A percentile compares a stretch with the other conserved stretches of the same genome.
phyloP scores from a whole-genome alignment of 1,284 basidiomycete species.

The Cryptococcus deneoformans region DNA sequence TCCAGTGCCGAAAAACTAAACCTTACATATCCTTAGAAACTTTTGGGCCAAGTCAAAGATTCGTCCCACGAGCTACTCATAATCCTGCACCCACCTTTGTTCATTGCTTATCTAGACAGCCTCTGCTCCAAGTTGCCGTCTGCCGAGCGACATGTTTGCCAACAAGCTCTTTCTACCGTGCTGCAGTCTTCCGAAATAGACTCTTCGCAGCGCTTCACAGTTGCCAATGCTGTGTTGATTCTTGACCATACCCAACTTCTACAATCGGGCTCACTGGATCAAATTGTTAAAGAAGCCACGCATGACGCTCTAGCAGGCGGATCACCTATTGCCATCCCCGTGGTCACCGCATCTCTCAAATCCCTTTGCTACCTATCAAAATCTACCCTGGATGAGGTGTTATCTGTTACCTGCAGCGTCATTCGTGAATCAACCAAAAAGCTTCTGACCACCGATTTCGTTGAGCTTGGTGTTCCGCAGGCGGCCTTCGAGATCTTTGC shows the following conservation, averaged over 20 bases:
- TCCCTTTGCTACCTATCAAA: slow-evolving; percentile 18
- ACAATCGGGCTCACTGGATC: slow-evolving; percentile 22
- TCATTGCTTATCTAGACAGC: slow-evolving; percentile 15
- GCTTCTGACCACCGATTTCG: slow-evolving; percentile 35
- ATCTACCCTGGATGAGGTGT: slow-evolving; percentile 26
- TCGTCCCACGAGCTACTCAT: slow-evolving; percentile 4
- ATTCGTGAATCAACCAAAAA: slow-evolving; percentile 54
- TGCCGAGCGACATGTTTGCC: slow-evolving; percentile 3
- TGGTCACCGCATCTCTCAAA: slow-evolving; percentile 10
- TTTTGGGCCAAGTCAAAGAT: background rate
- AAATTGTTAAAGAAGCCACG: slow-evolving; percentile 29
- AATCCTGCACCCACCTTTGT: slow-evolving; percentile 12
- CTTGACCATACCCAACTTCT: slow-evolving; percentile 11
- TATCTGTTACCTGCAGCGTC: slow-evolving; percentile 48
- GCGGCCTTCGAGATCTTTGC: slow-evolving; percentile 31
- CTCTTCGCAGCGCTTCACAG: slow-evolving; percentile 18
- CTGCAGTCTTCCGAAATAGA: slow-evolving; percentile 14
- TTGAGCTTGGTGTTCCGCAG: slow-evolving; percentile 9
- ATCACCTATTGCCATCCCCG: slow-evolving; percentile 5
- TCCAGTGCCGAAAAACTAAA: background rate
- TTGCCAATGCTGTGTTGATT: slow-evolving; percentile 9
- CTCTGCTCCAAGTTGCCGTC: slow-evolving; percentile 4
- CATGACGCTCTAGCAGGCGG: slow-evolving; percentile 24
- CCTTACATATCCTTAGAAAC: slow-evolving; percentile 1
- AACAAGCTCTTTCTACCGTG: slow-evolving; percentile 8